Conservation (phyloP, 371 early-diverging fungal species). For the Conidiobolus incongruus region DNA sequence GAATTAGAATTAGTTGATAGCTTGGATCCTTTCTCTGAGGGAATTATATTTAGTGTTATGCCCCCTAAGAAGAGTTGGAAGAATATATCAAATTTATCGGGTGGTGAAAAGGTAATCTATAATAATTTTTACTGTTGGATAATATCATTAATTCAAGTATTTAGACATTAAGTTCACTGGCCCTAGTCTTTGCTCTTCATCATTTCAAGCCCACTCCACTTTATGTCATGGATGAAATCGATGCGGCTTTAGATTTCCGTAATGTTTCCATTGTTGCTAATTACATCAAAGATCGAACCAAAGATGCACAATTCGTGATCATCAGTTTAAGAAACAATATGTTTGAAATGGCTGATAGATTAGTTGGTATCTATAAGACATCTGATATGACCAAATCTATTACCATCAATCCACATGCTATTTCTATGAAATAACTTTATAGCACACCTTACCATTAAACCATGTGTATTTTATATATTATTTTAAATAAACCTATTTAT, state of each 20-base stretch:
- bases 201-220: constrained; percentile 99
- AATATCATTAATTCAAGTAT: not conserved
- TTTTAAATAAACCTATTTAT: no score
- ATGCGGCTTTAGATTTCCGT: constrained; percentile 98
- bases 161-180: constrained; percentile 91
- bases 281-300: constrained; percentile 96
- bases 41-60: constrained; percentile 98
- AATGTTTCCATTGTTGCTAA: constrained; percentile 99
- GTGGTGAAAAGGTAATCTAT: constrained; percentile 92
- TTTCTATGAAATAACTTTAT: no score
- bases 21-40: constrained; percentile 98
- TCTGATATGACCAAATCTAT: constrained; percentile 28
- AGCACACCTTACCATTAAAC: no score
- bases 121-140: not conserved
- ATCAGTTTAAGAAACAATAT: constrained; percentile 98
- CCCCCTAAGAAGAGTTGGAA: constrained; percentile 99
- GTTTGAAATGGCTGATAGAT: constrained; percentile 97
- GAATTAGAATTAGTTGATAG: constrained; percentile 99
- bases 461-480: no score
- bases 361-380: constrained; percentile 99
- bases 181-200: constrained; percentile 98
- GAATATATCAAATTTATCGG: constrained; percentile 95
- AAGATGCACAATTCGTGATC: constrained; percentile 97
- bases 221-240: constrained; percentile 99
- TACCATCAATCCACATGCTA: constrained; percentile 12